These are phyloP conservation scores for Adenanthera pavonina DNA, from an alignment of 306 rosid genomes.

Conservation along the genomic window DNA sequence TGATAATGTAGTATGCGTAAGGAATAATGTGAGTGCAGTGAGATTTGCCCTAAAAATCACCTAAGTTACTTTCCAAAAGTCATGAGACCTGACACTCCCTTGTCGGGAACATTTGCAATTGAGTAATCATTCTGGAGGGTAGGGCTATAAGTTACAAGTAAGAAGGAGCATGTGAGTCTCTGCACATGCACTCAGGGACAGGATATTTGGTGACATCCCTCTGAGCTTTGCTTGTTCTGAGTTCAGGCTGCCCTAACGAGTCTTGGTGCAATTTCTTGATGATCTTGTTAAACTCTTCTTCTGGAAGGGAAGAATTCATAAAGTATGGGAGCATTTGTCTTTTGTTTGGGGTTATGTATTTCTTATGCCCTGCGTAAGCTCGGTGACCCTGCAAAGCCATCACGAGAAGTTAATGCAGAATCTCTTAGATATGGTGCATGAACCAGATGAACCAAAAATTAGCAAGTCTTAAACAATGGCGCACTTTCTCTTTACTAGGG, in stretches of 20 bases:
- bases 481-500: too few relatives aligned
- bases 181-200: constrained; percentile 90
- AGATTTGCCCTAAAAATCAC: background rate
- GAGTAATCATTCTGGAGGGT: constrained; percentile 22
- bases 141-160: constrained; percentile 16
- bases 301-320: constrained; percentile 71
- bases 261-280: constrained; percentile 74
- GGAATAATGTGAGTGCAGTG: constrained; percentile 22
- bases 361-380: constrained; percentile 94
- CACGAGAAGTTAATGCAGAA: too few relatives aligned
- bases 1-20: constrained; percentile 26
- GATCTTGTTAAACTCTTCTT: constrained; percentile 69
- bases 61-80: constrained; percentile 28
- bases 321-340: constrained; percentile 90
- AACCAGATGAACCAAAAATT: too few relatives aligned
- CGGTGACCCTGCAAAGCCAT: constrained; percentile 76
- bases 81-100: background rate
- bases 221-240: constrained; percentile 64
- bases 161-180: constrained; percentile 46
- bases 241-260: constrained; percentile 91
- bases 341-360: constrained; percentile 93
- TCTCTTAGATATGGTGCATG: too few relatives aligned
- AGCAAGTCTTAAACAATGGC: too few relatives aligned
- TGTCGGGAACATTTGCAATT: background rate
- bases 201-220: constrained; percentile 95